These are phyloP conservation scores for Pseudogymnoascus sp. DNA, from an alignment of 2,329 filamentous ascomycete genomes.

Conservation along the genomic window DNA sequence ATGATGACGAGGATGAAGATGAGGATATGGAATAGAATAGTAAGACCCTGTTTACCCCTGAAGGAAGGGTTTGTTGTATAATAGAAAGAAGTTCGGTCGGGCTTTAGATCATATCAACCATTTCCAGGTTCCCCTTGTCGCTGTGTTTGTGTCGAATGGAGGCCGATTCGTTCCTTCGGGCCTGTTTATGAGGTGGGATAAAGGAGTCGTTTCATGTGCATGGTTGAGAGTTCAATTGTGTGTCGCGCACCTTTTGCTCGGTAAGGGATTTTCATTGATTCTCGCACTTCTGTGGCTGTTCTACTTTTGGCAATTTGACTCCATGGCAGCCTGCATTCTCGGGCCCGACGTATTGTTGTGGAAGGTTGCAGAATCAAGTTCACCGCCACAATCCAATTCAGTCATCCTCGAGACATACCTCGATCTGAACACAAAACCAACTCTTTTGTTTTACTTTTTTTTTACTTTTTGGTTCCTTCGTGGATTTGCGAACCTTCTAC, in stretches of 20 bases:
- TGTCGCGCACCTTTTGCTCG: background rate
- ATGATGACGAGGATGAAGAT: slow-evolving; percentile 76
- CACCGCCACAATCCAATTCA: background rate
- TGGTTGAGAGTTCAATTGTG: background rate
- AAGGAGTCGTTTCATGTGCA: background rate
- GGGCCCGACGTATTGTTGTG: slow-evolving; percentile 1
- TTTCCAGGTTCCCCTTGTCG: slow-evolving; percentile 2
- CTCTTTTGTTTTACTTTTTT: background rate
- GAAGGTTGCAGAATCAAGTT: slow-evolving; percentile 3
- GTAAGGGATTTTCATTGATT: slow-evolving; percentile 3
- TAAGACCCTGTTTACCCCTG: slow-evolving; percentile 8
- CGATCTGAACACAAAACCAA: background rate
- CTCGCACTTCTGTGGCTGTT: background rate
- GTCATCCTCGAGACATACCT: background rate
- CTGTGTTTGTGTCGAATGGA: background rate
- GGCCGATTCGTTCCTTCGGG: background rate
- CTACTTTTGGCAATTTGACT: background rate
- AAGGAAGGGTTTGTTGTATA: slow-evolving; percentile 8
- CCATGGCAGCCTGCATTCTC: slow-evolving; percentile 1
- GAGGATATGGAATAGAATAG: slow-evolving; percentile 37
- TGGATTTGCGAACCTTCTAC: background rate
- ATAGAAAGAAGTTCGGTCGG: background rate
- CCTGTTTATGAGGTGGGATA: background rate
- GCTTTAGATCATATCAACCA: slow-evolving; percentile 1
- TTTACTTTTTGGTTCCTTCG: background rate